Base-by-base conservation (phyloP, 805 yeast species). In the Cyberlindnera xylosilytica region DNA sequence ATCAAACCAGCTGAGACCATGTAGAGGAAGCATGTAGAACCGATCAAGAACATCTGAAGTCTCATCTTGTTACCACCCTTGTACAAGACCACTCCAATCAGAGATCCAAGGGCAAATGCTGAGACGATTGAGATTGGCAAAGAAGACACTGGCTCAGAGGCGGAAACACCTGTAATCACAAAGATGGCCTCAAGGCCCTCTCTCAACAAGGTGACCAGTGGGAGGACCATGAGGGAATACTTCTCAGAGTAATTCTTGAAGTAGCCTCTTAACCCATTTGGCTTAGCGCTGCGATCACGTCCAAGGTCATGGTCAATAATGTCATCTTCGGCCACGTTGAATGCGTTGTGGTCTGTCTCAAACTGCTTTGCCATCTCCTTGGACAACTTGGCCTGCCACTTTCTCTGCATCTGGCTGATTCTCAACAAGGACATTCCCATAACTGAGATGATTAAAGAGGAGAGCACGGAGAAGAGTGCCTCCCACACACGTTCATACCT, bases 171-270 rank as follows among this genome's bases (percentile, higher is more conserved):
- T 11, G 96, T 96, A 24, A 89, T 74, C 54, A 89, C 89, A 10
- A 89, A 91, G 15, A 89, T 89, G 0, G 96, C 96, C 62, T 89
- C 97, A 42, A 89, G 69, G 6, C 97, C 96, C 64, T 89, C 97
- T 60, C 97, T 77, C 41, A 89, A 68, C 2, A 95, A 78, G 1
- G 97, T 89, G 23, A 89, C 76, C 57, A 89, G 77, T 1, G 97
- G 97, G 34, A 88, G 65, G 15, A 88, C 70, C 52, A 82, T 86
- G 58, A 85, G 68, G 6, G 91, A 82, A 58, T 87, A 82, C 57
- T 76, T 77, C 41, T 78, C 76, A 27, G 57, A 32, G 42, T 50
- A 40, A 15, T 38, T 40, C 20, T 48, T 47, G 18, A 54, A 24
- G 51, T 50, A 43, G 3, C 18, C 34, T 30, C 40, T 55, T 23